Conservation (phyloP, 805 yeast genomes). For the Candida silvicultrix region DNA sequence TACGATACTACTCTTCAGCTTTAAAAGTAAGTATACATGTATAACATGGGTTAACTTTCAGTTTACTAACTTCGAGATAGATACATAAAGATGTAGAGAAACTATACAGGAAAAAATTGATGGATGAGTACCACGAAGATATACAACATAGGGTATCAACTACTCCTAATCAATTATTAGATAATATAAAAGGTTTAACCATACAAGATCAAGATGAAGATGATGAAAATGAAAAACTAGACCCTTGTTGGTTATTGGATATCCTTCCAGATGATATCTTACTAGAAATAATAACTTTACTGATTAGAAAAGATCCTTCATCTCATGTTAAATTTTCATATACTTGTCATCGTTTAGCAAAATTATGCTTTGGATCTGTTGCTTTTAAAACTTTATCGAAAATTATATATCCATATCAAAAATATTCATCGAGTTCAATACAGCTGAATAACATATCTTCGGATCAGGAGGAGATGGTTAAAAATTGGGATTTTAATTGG, state of each 20-base stretch:
- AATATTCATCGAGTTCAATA: constrained; percentile 39
- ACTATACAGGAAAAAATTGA: constrained; percentile 51
- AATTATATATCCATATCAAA: constrained; percentile 47
- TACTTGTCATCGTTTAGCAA: constrained; percentile 51
- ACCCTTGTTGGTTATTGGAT: constrained; percentile 36
- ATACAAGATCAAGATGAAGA: constrained; percentile 16
- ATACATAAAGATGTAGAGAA: constrained; percentile 53
- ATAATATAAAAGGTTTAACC: constrained; percentile 3
- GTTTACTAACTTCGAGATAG: too few relatives aligned
- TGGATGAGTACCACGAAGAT: constrained; percentile 33
- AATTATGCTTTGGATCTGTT: constrained; percentile 46
- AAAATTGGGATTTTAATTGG: constrained; percentile 34
- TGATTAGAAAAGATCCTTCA: constrained; percentile 45
- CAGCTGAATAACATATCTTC: constrained; percentile 29
- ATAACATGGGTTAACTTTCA: not conserved
- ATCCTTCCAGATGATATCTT: constrained; percentile 56
- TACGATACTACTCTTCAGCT: constrained; percentile 65
- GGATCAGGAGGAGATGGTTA: constrained; percentile 30
- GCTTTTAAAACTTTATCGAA: constrained; percentile 47
- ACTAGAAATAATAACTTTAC: constrained; percentile 38
- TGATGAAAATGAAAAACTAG: constrained; percentile 10
- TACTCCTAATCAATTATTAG: constrained; percentile 7
- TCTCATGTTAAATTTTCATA: constrained; percentile 60
- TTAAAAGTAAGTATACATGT: constrained; percentile 36
- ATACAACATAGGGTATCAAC: constrained; percentile 8